phyloP scores from a whole-genome alignment of 176 grass and related monocot genomes.

The Carex kokanica region DNA sequence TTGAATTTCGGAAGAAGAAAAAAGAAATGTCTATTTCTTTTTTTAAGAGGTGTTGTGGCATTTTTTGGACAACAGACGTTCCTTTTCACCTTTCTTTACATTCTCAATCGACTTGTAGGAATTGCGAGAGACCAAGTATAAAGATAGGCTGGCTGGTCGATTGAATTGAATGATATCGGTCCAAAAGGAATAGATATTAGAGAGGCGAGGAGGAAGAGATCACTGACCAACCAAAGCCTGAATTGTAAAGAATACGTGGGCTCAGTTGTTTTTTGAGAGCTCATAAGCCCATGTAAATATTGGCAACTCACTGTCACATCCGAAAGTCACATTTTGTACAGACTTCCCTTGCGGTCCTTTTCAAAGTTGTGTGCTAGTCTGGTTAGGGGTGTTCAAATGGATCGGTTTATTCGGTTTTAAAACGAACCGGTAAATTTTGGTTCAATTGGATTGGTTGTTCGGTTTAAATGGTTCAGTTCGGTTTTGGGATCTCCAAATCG shows the following conservation, averaged over 20 bases:
- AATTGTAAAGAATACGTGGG: neutral
- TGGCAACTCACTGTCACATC: neutral
- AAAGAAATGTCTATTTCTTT: neutral
- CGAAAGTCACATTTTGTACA: neutral
- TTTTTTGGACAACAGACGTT: neutral
- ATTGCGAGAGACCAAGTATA: neutral
- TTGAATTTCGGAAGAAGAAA: neutral
- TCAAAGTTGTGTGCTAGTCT: neutral
- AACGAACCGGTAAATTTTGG: no score
- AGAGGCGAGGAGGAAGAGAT: neutral
- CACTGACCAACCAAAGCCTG: neutral
- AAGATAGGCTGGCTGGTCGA: neutral
- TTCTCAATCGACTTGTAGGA: neutral
- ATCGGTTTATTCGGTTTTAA: no score
- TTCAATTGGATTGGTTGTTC: no score
- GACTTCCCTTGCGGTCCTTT: neutral
- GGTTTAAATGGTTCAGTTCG: no score
- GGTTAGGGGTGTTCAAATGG: no score
- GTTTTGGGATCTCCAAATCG: no score
- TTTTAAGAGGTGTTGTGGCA: neutral
- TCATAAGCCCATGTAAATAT: neutral
- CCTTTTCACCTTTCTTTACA: neutral
- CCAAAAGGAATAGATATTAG: neutral
- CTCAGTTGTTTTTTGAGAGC: neutral
- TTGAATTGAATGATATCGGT: neutral